Evolutionary conservation across 2,329 filamentous ascomycete genomes (phyloP).

Genomic region (Phyllosticta citriasiana): DNA sequence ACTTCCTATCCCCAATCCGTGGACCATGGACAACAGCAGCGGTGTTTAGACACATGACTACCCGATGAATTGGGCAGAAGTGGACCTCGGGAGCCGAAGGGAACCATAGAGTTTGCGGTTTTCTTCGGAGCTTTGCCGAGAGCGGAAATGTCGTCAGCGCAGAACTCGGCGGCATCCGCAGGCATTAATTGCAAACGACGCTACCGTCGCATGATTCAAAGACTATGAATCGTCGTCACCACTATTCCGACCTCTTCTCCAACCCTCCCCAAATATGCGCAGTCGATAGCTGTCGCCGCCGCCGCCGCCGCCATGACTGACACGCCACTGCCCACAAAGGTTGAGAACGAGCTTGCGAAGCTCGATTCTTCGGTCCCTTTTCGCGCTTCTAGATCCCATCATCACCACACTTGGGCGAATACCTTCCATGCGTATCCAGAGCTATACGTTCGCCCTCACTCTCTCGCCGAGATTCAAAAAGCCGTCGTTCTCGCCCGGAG

Average conservation of each 20-base stretch:
- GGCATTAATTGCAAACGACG: not conserved
- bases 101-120: not conserved
- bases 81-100: not conserved
- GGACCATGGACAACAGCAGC: not conserved
- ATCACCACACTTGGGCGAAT: conserved; percentile 88
- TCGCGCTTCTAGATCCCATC: conserved; percentile 59
- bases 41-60: not conserved
- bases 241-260: not conserved
- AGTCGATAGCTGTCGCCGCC: not conserved
- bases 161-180: not conserved
- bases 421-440: conserved; percentile 86
- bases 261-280: not conserved
- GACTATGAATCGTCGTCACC: not conserved
- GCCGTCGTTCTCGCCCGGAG: conserved; percentile 67
- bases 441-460: conserved; percentile 79
- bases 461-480: conserved; percentile 72
- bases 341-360: conserved; percentile 46
- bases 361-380: conserved; percentile 61
- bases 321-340: conserved; percentile 30
- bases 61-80: not conserved
- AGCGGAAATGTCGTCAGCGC: not conserved
- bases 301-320: not conserved
- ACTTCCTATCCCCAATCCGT: not conserved
- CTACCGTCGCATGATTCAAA: not conserved
- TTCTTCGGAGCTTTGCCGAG: not conserved